phyloP scores from a whole-genome alignment of 2,329 filamentous ascomycete species.

The Cladophialophora immunda region DNA sequence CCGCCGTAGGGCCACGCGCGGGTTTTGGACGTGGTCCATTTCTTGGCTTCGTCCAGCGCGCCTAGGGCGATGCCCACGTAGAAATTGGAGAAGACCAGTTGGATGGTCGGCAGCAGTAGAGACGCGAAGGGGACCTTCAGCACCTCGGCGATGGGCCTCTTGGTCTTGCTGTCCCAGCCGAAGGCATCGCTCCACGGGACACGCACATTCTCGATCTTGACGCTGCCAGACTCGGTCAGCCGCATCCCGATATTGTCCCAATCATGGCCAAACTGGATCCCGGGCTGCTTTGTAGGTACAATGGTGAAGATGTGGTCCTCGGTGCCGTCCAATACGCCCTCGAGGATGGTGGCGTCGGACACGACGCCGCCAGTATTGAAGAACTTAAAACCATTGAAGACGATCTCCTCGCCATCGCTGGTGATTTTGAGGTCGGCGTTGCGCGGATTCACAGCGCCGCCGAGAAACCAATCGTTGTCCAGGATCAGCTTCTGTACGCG shows the following conservation, averaged over 20 bases:
- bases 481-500: slow-evolving; percentile 66
- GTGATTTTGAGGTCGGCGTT: slow-evolving; percentile 69
- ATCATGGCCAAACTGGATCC: slow-evolving; percentile 63
- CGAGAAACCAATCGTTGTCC: slow-evolving; percentile 71
- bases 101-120: slow-evolving; percentile 69
- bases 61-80: slow-evolving; percentile 71
- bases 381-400: slow-evolving; percentile 61
- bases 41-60: slow-evolving; percentile 62
- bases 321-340: slow-evolving; percentile 67
- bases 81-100: slow-evolving; percentile 72
- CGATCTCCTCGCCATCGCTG: slow-evolving; percentile 58
- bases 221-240: slow-evolving; percentile 70
- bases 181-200: slow-evolving; percentile 69
- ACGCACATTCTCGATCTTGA: slow-evolving; percentile 66
- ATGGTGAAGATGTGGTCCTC: slow-evolving; percentile 70
- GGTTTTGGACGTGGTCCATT: slow-evolving; percentile 66
- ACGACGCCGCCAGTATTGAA: slow-evolving; percentile 75
- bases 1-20: slow-evolving; percentile 71
- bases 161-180: slow-evolving; percentile 64
- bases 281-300: slow-evolving; percentile 65
- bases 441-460: slow-evolving; percentile 72
- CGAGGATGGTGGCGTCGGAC: slow-evolving; percentile 71
- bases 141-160: slow-evolving; percentile 60
- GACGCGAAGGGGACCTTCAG: slow-evolving; percentile 64
- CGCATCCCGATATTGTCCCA: slow-evolving; percentile 72